A percentile compares a stretch with the other conserved stretches of the same genome.
Conservation (phyloP, 257 asterid genomes). For the Salvia splendens region DNA sequence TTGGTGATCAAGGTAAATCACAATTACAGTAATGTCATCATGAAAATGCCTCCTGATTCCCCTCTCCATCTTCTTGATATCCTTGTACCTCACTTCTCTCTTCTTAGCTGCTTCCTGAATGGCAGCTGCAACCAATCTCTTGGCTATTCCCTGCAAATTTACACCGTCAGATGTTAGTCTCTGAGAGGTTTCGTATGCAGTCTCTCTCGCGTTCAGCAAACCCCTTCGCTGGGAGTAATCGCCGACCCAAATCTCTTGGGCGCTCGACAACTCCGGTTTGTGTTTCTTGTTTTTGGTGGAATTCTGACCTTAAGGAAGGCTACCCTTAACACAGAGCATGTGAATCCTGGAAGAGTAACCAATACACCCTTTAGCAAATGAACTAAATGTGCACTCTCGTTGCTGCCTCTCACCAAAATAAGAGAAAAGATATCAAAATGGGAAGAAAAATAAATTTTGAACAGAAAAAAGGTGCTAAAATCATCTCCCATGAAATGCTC, state of each 20-base stretch:
- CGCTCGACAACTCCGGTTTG: no score
- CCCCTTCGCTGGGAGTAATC: no score
- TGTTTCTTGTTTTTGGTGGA: no score
- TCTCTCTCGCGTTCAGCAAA: no score
- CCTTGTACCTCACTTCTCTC: conserved; percentile 82
- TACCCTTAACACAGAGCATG: no score
- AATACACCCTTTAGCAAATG: conserved; percentile 49
- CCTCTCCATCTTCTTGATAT: conserved; percentile 76
- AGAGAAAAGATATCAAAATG: background rate
- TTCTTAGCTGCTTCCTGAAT: conserved; percentile 84
- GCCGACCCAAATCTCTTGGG: no score
- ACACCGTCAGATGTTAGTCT: background rate
- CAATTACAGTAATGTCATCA: conserved; percentile 85
- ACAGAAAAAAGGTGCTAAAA: background rate
- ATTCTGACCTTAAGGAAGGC: no score
- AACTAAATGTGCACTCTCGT: conserved; percentile 25
- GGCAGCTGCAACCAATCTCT: conserved; percentile 86
- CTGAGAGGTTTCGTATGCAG: background rate
- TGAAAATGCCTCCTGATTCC: conserved; percentile 92
- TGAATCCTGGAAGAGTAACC: conserved; percentile 71
- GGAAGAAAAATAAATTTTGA: background rate
- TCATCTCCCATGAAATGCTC: conserved; percentile 17
- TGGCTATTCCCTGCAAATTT: conserved; percentile 83
- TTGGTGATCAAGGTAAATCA: conserved; percentile 72
- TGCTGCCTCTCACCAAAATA: conserved; percentile 34